Base-by-base conservation (phyloP, 495 filamentous ascomycete genomes). In the Aspergillus affinis region DNA sequence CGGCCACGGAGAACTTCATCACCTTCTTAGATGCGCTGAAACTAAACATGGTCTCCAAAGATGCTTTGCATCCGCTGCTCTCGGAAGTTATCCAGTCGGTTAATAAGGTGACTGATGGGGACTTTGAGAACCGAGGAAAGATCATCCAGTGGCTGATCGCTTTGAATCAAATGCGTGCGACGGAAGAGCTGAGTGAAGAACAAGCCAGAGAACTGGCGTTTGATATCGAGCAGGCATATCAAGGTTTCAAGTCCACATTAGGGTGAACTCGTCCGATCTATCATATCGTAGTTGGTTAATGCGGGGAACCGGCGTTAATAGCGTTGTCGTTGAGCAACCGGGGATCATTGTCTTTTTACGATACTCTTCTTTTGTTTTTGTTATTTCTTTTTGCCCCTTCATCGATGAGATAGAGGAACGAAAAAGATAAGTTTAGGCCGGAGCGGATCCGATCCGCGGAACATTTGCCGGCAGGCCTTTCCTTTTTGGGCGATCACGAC, bases 141-240 rank as follows among this genome's bases (percentile, higher is more conserved):
- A 98, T 99, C 66, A 90, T 99, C 47, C 91, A 95, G 69, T 99
- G 95, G 95, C 80, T 99, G 65, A 99, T 99, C 66, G 86, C 89
- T 26, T 78, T 99, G 63, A 98, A 99, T 71, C 92, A 96, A 73
- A 97, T 98, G 94, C 88, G 91, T 63, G 93, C 91, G 20, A 91
- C 91, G 2, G 92, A 97, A 61, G 92, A 97, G 71, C 74, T 99
- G 65, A 87, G 79, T 58, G 90, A 97, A 66, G 88, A 92, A 17
- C 91, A 97, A 74, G 88, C 88, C 6, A 80, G 95, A 51, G 90
- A 99, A 72, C 78, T 98, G 64, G 83, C 90, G 44, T 85, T 95
- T 70, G 90, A 96, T 69, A 94, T 94, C 72, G 89, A 94, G 67
- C 87, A 88, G 58, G 93, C 92, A 21, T 97, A 97, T 71, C 83